Base-by-base conservation (phyloP, 768 basidiomycete genomes). In the Lactarius vividus region DNA sequence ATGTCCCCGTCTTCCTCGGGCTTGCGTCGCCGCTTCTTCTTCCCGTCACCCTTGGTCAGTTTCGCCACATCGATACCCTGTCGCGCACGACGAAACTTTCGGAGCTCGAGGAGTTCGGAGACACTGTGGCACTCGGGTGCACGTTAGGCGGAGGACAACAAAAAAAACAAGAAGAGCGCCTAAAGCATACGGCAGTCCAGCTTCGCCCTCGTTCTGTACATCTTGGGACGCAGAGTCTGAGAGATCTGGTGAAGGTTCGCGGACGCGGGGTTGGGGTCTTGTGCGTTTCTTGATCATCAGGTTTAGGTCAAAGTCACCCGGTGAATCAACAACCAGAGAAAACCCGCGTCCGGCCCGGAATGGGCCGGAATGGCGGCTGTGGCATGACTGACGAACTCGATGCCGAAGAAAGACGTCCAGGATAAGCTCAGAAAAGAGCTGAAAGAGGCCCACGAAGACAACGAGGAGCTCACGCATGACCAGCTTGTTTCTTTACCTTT, bases 11-110 rank as follows among this genome's bases (percentile, higher is more conserved):
- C 72, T 33, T 71, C 74, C 55, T 84, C 85, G 23, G 77, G 73
- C 18, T 77, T 77, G 58, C 82, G 78, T 73, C 87, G 86, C 73
- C 83, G 83, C 78, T 84, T 89, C 80, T 85, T 89, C 78, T 85
- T 88, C 10, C 75, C 81, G 72, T 94, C 94, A 0, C 96, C 96
- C 68, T 89, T 87, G 74, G 88, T 92, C 16, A 99, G 79, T 73
- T 89, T 95, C 57, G 86, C 80, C 1, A 86, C 83, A 70, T 97
- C 94, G 59, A 98, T 97, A 1, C 96, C 96, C 72, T 88, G 84
- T 63, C 91, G 80, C 35, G 84, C 74, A 72, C 84, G 87, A 59
- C 87, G 83, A 31, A 96, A 78, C 73, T 88, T 94, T 54, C 94
- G 83, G 31, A 97, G 77, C 69, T 94, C 90, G 49, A 96, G 84